Evolutionary conservation across 2,329 filamentous ascomycete genomes (phyloP).

Genomic region (Alternaria incomplexa): DNA sequence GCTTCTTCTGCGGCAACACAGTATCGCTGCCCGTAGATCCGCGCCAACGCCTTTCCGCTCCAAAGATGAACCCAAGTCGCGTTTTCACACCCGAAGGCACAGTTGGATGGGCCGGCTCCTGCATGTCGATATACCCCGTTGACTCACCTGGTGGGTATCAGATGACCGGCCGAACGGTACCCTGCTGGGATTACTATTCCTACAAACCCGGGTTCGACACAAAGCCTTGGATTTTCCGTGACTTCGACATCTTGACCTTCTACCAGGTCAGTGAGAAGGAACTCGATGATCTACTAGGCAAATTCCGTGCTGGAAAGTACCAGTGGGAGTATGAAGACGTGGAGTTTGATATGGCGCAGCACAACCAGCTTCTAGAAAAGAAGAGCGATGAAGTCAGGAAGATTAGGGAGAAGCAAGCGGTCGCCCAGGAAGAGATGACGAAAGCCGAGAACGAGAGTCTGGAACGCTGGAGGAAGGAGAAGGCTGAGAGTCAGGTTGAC

Average conservation of each 20-base stretch:
- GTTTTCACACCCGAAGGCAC: constrained; percentile 64
- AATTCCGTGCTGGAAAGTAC: constrained; percentile 60
- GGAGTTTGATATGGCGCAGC: constrained; percentile 62
- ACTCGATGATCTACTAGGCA: constrained; percentile 56
- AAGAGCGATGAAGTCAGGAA: constrained; percentile 56
- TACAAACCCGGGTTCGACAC: constrained; percentile 57
- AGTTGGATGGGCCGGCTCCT: constrained; percentile 62
- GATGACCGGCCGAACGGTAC: constrained; percentile 60
- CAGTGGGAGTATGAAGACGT: constrained; percentile 58
- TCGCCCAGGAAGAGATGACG: constrained; percentile 57
- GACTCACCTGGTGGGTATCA: constrained; percentile 65
- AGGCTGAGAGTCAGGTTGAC: constrained; percentile 53
- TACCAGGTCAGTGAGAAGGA: constrained; percentile 61
- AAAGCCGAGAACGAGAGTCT: constrained; percentile 56
- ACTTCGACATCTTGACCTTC: constrained; percentile 64
- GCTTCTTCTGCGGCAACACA: constrained; percentile 63
- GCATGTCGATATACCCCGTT: constrained; percentile 62
- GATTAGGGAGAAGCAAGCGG: constrained; percentile 55
- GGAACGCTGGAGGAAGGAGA: constrained; percentile 52
- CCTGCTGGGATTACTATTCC: constrained; percentile 61
- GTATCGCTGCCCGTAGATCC: constrained; percentile 61
- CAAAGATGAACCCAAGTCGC: constrained; percentile 64
- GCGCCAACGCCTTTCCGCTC: constrained; percentile 59
- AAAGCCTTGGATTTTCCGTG: constrained; percentile 62
- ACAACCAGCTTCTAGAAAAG: constrained; percentile 57